Base-by-base conservation (phyloP, 2,329 filamentous ascomycete genomes). In the Blastomyces parvus region DNA sequence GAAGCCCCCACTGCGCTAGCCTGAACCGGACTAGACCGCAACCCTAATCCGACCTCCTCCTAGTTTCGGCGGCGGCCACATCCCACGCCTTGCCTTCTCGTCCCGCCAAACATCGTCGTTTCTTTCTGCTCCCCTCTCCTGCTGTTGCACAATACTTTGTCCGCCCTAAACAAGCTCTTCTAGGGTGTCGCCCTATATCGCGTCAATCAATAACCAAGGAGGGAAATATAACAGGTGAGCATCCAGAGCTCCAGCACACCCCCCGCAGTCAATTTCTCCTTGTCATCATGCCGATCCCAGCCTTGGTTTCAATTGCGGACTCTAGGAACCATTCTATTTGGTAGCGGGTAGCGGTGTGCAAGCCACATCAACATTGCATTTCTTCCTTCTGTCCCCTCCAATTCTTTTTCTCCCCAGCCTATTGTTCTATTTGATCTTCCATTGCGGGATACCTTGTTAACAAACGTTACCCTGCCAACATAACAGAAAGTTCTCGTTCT, bases 51-150 rank as follows among this genome's bases (percentile, higher is more conserved):
- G 27, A 59, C 36, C 42, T 6, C 36, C 42, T 6, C 14, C 57
- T 25, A 4, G 13, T 19, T 25, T 22, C 3, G 22, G n/a, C 56
- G 27, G 30, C n/a, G 44, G 17, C 56, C 38, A 44, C 38, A 17
- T 14, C n/a, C 56, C 56, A 42, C 13, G n/a, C 38, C 56, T n/a
- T 8, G 4, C 33, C 40, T 11, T 40, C 57, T 40, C 44, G 19
- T 59, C 57, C 38, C 57, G 57, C 57, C 57, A 27, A 56, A 42
- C 57, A 22, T 30, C 22, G 9, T 44, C 19, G 40, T 13, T 59
- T 3, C 30, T 42, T 42, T 58, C 55, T 36, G 14, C 22, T 22
- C 33, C 9, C 40, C 55, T 6, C 8, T 6, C 8, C 52, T 8
- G 2, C 2, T 17, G n/a, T 46, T 14, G 27, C 40, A 60, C 30